phyloP scores from a whole-genome alignment of 306 rosid genomes.

The Cotoneaster glaucophyllus region DNA sequence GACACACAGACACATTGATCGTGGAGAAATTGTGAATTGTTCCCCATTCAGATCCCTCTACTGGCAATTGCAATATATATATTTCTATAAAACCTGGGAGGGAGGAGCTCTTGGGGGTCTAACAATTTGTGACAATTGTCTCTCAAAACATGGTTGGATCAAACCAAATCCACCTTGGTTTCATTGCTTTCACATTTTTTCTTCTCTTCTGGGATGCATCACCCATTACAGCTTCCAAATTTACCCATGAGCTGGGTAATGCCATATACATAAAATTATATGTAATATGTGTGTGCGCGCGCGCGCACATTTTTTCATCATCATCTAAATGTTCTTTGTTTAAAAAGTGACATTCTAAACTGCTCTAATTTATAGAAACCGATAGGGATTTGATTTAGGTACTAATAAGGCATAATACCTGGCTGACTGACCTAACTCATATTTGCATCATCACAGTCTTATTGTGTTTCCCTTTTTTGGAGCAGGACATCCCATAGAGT shows the following conservation, averaged over 20 bases:
- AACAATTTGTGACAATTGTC: background rate
- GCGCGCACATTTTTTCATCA: too few species aligned
- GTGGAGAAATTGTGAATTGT: background rate
- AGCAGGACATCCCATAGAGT: slow-evolving; percentile 7
- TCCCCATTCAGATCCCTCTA: background rate
- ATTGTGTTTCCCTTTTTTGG: background rate
- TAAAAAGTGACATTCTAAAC: too few species aligned
- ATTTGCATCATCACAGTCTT: background rate
- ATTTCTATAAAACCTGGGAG: background rate
- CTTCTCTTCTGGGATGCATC: slow-evolving; percentile 1
- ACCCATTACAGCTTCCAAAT: background rate
- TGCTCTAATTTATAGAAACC: too few species aligned
- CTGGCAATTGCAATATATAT: background rate
- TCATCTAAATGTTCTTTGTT: too few species aligned
- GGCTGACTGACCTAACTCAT: too few species aligned
- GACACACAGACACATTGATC: background rate
- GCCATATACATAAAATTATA: background rate
- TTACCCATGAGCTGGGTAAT: background rate
- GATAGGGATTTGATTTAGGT: too few species aligned
- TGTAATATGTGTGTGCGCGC: too few species aligned
- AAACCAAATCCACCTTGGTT: background rate
- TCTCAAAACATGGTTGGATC: slow-evolving; percentile 2
- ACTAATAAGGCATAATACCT: too few species aligned
- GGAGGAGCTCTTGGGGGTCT: background rate
- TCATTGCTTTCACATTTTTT: background rate